phyloP scores from a whole-genome alignment of 1,284 basidiomycete genomes.

The Tremellales sp. region DNA sequence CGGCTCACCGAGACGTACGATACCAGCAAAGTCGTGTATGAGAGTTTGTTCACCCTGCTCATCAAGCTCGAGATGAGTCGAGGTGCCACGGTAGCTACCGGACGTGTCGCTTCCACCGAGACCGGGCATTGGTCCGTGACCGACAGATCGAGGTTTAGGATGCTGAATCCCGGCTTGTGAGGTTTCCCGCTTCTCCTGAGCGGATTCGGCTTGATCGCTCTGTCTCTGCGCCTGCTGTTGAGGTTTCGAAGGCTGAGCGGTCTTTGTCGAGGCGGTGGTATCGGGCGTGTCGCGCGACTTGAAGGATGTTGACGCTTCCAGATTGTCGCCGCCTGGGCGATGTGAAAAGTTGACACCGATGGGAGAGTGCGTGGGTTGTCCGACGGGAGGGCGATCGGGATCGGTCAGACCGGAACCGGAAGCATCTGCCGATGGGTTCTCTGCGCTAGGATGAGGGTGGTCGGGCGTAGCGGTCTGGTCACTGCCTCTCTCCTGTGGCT shows the following conservation, averaged over 20 bases:
- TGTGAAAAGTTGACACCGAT: constrained; percentile 19
- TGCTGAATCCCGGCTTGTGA: constrained; percentile 3
- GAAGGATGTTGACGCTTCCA: constrained; percentile 8
- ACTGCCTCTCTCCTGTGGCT: no score
- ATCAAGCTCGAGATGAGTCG: constrained; percentile 19
- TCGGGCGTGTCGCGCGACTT: background rate
- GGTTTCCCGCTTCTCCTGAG: background rate
- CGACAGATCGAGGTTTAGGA: constrained; percentile 11
- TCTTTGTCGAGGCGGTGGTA: background rate
- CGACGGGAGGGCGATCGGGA: constrained; percentile 20
- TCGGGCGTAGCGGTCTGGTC: no score
- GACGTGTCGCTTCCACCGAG: constrained; percentile 2
- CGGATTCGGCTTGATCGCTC: background rate
- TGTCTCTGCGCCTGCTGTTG: background rate
- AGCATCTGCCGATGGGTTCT: constrained; percentile 16
- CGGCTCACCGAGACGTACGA: constrained; percentile 28
- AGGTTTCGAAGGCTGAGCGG: background rate
- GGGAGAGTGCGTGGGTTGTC: constrained; percentile 16
- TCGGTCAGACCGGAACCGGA: constrained; percentile 24
- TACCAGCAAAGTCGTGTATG: constrained; percentile 31
- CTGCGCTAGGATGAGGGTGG: no score
- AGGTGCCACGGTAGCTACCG: constrained; percentile 3
- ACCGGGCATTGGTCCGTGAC: constrained; percentile 6
- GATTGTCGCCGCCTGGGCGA: constrained; percentile 4
- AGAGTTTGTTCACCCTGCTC: constrained; percentile 22